phyloP scores from a whole-genome alignment of 176 grass and related monocot species.

The Oryza meyeriana region DNA sequence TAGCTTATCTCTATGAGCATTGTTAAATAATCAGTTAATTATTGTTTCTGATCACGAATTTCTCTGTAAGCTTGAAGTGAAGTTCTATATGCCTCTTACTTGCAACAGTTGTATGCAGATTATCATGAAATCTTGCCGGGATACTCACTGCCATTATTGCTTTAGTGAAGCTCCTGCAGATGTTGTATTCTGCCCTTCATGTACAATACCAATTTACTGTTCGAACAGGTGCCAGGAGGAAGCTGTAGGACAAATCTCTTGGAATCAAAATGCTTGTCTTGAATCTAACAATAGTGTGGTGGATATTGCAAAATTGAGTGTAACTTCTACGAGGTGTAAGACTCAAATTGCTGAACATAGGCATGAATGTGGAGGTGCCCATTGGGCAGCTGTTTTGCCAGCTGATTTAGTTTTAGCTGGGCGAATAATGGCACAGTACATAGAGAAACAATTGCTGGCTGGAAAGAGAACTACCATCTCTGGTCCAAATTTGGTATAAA shows the following conservation, averaged over 20 bases:
- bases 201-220: constrained; percentile 90
- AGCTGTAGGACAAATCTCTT: constrained; percentile 41
- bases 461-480: constrained; percentile 38
- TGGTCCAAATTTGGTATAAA: constrained; percentile 55
- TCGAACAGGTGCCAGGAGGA: constrained; percentile 66
- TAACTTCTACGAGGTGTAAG: constrained; percentile 32
- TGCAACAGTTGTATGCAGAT: constrained; percentile 69
- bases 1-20: constrained; percentile 12
- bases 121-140: constrained; percentile 63
- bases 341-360: constrained; percentile 65
- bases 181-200: constrained; percentile 61
- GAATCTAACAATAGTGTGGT: constrained; percentile 18
- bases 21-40: not conserved
- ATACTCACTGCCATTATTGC: constrained; percentile 85
- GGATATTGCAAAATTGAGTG: constrained; percentile 43
- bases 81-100: constrained; percentile 43
- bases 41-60: not conserved
- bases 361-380: constrained; percentile 89
- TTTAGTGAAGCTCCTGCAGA: constrained; percentile 73
- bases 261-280: constrained; percentile 23
- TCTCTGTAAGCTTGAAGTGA: constrained; percentile 13
- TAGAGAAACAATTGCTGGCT: constrained; percentile 50
- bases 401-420: constrained; percentile 88
- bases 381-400: constrained; percentile 93
- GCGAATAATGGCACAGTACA: constrained; percentile 54